Conservation (phyloP, 2,329 filamentous ascomycete species). For the Clonostachys byssicola region DNA sequence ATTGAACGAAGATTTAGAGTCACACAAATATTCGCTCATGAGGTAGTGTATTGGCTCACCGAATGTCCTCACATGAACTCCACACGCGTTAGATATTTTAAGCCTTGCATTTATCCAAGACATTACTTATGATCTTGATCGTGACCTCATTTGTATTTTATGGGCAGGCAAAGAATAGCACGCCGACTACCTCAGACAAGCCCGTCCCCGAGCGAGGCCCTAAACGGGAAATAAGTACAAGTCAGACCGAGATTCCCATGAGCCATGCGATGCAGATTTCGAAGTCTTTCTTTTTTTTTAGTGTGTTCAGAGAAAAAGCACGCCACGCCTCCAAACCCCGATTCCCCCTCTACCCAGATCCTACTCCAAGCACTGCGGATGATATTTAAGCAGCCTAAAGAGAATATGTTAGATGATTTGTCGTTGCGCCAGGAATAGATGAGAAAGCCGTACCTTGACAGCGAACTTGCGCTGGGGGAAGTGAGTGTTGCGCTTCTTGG, state of each 20-base stretch:
- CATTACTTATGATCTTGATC: conserved; percentile 14
- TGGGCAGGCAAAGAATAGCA: conserved; percentile 22
- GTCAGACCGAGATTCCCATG: conserved; percentile 28
- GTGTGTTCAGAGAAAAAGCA: conserved; percentile 25
- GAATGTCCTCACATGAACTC: no score
- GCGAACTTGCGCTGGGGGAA: conserved; percentile 99
- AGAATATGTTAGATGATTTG: background rate
- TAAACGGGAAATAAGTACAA: conserved; percentile 30
- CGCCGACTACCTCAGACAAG: conserved; percentile 19
- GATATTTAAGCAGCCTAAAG: conserved; percentile 1
- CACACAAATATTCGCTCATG: no score
- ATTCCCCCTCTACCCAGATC: conserved; percentile 25
- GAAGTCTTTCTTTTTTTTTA: conserved; percentile 18
- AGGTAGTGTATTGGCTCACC: no score
- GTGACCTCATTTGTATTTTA: conserved; percentile 31
- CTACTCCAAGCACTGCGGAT: conserved; percentile 9
- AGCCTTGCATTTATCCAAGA: no score
- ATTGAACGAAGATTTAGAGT: no score
- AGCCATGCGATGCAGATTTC: conserved; percentile 32
- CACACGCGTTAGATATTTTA: no score
- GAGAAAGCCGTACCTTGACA: conserved; percentile 72
- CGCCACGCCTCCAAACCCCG: conserved; percentile 25
- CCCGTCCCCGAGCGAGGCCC: conserved; percentile 27
- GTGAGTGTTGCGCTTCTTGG: conserved; percentile 92
- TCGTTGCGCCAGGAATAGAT: background rate